phyloP scores from a whole-genome alignment of 345 rosid genomes.

The Rhizophora apiculata region DNA sequence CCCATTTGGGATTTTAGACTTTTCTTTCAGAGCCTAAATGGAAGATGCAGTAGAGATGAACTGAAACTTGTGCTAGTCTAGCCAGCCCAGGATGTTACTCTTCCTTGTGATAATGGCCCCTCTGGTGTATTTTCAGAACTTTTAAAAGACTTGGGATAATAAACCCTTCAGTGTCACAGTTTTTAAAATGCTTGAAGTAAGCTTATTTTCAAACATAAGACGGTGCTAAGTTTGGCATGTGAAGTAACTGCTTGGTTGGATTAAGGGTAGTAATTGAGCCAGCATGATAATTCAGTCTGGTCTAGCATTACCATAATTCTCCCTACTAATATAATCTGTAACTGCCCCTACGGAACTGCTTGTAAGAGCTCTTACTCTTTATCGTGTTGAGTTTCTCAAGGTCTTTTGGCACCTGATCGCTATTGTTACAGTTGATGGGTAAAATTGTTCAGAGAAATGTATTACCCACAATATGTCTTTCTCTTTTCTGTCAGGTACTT shows the following conservation, averaged over 20 bases:
- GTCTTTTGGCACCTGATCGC: not conserved
- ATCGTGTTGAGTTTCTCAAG: too few relatives aligned
- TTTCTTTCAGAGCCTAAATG: not conserved
- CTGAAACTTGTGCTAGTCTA: not conserved
- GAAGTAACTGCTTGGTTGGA: not conserved
- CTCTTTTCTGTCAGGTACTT: conserved; percentile 20
- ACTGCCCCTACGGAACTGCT: not conserved
- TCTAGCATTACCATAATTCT: not conserved
- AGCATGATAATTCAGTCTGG: too few relatives aligned
- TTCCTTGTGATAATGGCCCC: not conserved
- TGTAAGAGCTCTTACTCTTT: too few relatives aligned
- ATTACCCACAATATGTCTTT: not conserved
- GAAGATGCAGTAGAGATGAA: too few relatives aligned
- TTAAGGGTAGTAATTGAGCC: not conserved
- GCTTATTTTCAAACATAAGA: not conserved
- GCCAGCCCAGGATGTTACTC: not conserved
- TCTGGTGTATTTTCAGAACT: not conserved
- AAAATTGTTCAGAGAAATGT: not conserved
- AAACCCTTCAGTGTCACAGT: not conserved
- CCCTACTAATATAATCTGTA: not conserved
- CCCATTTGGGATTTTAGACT: not conserved
- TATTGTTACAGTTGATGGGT: not conserved
- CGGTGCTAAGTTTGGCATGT: not conserved
- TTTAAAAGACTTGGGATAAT: not conserved
- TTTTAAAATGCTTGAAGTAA: not conserved